Evolutionary conservation across 164 flowering plant species (phyloP), one percentile per base, ranked within the genome.

Genomic region (Kingdonia uniflora): DNA sequence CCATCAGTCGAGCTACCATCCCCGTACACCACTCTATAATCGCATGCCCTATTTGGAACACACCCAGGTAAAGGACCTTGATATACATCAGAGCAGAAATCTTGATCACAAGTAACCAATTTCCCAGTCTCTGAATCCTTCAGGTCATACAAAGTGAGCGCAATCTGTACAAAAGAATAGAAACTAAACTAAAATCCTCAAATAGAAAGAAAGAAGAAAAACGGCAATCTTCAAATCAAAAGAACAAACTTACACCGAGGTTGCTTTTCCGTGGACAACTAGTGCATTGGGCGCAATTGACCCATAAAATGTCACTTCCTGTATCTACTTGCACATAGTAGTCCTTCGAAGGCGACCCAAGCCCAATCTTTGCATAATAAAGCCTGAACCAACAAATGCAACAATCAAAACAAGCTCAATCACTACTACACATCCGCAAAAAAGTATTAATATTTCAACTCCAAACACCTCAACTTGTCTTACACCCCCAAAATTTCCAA

Each of bases 1-100:
- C 99, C 99, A 57, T 75, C 43, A 52, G 92, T 86, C 42, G 85
- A 40, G 74, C 99, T 89, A 55, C 99, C 99, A 71, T 94, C 99
- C 49, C 97, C 99, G 75, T 92, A 92, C 11, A 60, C 61, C 53
- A 86, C 84, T 56, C 51, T 63, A 57, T 84, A 94, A 17, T 68
- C 68, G 51, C 97, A 94, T 11, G 15, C 65, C 57, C 61, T 13
- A 1, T 71, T 65, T 13, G 75, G 57, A 21, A 39, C 61, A 65
- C 99, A 94, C 16, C 69, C 79, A 33, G 74, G 52, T 46, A 71
- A 24, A 0, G 43, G 22, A 11, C 51, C 57, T 20, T 62, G 61
- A 44, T 29, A 55, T 14, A 51, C 6, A 6, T 49, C 42, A 14
- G 64, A 19, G 60, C 96, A 85, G 67, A 87, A 79, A 16, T 75